Conservation (phyloP, 139 green algal genomes). For the Yamagishiella unicocca region DNA sequence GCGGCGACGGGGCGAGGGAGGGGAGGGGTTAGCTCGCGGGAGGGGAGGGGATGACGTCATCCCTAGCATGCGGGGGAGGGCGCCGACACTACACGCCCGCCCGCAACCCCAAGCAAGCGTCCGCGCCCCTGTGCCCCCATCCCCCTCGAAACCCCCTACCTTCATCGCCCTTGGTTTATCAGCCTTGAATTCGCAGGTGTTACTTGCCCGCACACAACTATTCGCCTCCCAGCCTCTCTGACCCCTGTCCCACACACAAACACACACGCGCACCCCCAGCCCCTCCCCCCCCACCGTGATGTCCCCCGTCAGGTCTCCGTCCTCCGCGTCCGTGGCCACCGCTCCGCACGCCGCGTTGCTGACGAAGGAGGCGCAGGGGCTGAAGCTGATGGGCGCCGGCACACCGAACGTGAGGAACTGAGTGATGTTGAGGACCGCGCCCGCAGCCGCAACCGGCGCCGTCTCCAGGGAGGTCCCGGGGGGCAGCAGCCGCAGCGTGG, state of each 20-base stretch:
- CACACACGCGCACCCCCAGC: too few relatives aligned
- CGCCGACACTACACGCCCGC: too few relatives aligned
- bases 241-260: too few relatives aligned
- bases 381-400: slow-evolving; percentile 41
- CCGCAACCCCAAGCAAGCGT: too few relatives aligned
- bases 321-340: slow-evolving; percentile 37
- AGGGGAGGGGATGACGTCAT: too few relatives aligned
- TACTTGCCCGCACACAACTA: too few relatives aligned
- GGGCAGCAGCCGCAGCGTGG: slow-evolving; percentile 24
- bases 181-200: too few relatives aligned
- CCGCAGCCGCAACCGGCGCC: slow-evolving; percentile 7
- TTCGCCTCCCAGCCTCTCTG: too few relatives aligned
- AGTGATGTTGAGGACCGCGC: slow-evolving; percentile 16
- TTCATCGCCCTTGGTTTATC: too few relatives aligned
- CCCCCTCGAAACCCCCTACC: too few relatives aligned
- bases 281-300: slow-evolving; percentile 34
- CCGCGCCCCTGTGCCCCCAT: too few relatives aligned
- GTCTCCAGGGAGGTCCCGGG: slow-evolving; percentile 3
- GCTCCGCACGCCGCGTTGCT: slow-evolving; percentile 34
- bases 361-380: slow-evolving; percentile 31
- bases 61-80: too few relatives aligned
- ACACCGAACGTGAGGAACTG: slow-evolving; percentile 32
- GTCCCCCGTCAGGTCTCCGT: slow-evolving; percentile 34
- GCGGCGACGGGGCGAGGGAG: not conserved
- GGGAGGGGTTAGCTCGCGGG: not conserved